Evolutionary conservation across 2,329 filamentous ascomycete species (phyloP).

Genomic region (Arthrobotrys sinensis): DNA sequence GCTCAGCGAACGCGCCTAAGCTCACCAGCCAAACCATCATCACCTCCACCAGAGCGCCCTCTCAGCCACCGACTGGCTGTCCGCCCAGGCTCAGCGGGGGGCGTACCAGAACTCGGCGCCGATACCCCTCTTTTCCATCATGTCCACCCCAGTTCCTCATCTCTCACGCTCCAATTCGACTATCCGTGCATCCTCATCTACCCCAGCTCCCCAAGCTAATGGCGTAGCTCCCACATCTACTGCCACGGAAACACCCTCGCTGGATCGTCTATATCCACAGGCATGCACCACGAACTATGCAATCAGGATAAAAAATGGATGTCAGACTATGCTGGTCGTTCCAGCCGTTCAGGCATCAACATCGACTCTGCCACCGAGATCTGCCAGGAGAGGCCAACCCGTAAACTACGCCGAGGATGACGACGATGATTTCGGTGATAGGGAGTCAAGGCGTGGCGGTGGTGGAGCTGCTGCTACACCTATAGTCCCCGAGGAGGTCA

Average conservation of each 20-base stretch:
- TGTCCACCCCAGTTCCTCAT: slow-evolving; percentile 44
- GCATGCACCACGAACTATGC: slow-evolving; percentile 63
- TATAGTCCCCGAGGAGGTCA: slow-evolving; percentile 61
- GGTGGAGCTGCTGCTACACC: slow-evolving; percentile 43
- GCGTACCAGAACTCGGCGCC: slow-evolving; percentile 34
- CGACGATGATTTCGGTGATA: slow-evolving; percentile 80
- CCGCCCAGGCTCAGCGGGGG: slow-evolving; percentile 11
- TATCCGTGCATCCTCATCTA: slow-evolving; percentile 50
- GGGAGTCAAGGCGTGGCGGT: slow-evolving; percentile 27
- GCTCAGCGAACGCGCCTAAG: slow-evolving; percentile 12
- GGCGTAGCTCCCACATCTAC: slow-evolving; percentile 6
- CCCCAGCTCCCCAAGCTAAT: slow-evolving; percentile 36
- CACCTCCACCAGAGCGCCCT: neutral
- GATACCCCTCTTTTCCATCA: slow-evolving; percentile 18
- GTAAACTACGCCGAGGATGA: slow-evolving; percentile 99
- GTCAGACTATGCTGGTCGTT: slow-evolving; percentile 63
- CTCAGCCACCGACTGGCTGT: neutral
- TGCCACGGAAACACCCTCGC: neutral
- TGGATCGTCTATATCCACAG: slow-evolving; percentile 47
- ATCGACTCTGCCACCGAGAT: slow-evolving; percentile 62
- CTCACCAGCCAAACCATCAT: neutral
- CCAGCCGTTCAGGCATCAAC: slow-evolving; percentile 61
- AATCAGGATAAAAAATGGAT: slow-evolving; percentile 62
- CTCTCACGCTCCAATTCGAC: slow-evolving; percentile 50
- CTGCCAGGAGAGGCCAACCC: slow-evolving; percentile 95